Evolutionary conservation across 2,329 filamentous ascomycete species (phyloP).

Genomic region (Ophiocordyceps robertsii): DNA sequence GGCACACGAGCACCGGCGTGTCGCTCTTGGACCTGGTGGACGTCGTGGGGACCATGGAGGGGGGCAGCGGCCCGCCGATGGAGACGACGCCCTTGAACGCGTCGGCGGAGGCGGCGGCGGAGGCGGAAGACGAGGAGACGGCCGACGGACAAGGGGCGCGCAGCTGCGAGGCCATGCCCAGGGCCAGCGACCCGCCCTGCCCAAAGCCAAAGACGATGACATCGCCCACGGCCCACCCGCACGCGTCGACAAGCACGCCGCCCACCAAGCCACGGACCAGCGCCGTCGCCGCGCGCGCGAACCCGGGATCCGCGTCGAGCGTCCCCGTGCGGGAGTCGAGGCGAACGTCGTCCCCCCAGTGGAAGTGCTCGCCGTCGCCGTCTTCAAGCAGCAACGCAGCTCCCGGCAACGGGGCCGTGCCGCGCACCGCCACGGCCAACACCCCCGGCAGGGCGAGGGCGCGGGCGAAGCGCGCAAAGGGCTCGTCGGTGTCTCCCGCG

Average conservation of each 20-base stretch:
- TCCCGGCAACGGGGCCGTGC: slow-evolving; percentile 54
- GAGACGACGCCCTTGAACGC: slow-evolving; percentile 44
- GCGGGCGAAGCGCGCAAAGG: slow-evolving; percentile 57
- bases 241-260: slow-evolving; percentile 36
- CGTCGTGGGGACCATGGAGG: slow-evolving; percentile 33
- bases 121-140: slow-evolving; percentile 9
- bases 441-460: slow-evolving; percentile 66
- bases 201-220: slow-evolving; percentile 54
- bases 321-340: slow-evolving; percentile 36
- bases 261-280: slow-evolving; percentile 38
- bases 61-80: slow-evolving; percentile 46
- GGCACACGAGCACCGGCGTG: slow-evolving; percentile 48
- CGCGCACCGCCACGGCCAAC: slow-evolving; percentile 60
- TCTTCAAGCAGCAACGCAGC: slow-evolving; percentile 42
- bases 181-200: slow-evolving; percentile 50
- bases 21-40: slow-evolving; percentile 37
- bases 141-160: too few relatives aligned
- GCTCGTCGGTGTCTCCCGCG: slow-evolving; percentile 58
- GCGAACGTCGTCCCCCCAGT: slow-evolving; percentile 56
- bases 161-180: slow-evolving; percentile 38
- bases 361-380: slow-evolving; percentile 23
- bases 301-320: slow-evolving; percentile 50
- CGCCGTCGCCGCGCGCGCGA: slow-evolving; percentile 30
- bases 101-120: slow-evolving; percentile 9
- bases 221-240: slow-evolving; percentile 46